Evolutionary conservation across 1,139 yeast genomes (phyloP).

Genomic region (Sugiyamaella sp.): DNA sequence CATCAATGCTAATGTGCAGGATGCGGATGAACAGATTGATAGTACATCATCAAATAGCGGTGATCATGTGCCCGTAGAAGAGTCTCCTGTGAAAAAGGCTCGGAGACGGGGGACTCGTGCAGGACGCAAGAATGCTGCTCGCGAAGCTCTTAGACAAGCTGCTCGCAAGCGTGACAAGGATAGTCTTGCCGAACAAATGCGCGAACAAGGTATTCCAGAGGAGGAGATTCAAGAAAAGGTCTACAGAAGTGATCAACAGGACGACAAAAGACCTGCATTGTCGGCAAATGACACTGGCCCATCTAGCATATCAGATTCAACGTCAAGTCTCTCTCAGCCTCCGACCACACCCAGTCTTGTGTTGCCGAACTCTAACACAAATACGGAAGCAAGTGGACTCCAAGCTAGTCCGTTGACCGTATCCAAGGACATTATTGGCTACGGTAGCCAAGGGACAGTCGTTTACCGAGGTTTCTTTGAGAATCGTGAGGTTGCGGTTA

Average conservation of each 20-base stretch:
- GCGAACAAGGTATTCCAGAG: not conserved
- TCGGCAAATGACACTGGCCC: not conserved
- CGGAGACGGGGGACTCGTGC: constrained; percentile 89
- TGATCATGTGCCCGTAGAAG: not conserved
- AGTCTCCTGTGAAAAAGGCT: constrained; percentile 44
- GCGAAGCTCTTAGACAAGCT: constrained; percentile 36
- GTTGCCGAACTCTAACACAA: constrained; percentile 14
- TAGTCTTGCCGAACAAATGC: not conserved
- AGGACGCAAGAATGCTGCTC: constrained; percentile 60
- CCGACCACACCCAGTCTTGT: constrained; percentile 13
- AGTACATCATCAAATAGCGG: not conserved
- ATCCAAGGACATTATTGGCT: constrained; percentile 78
- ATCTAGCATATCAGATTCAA: not conserved
- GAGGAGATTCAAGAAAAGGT: not conserved
- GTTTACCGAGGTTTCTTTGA: constrained; percentile 91
- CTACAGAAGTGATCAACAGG: not conserved
- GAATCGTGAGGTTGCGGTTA: constrained; percentile 92
- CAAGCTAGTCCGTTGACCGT: constrained; percentile 57
- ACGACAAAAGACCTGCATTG: not conserved
- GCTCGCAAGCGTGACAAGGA: constrained; percentile 9
- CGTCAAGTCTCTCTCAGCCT: constrained; percentile 1
- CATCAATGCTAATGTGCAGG: not conserved
- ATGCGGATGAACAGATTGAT: not conserved
- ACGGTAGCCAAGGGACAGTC: constrained; percentile 96
- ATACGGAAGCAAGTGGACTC: constrained; percentile 21